Conservation (phyloP, 202 grass and related monocot genomes). For the Panicum hallii region DNA sequence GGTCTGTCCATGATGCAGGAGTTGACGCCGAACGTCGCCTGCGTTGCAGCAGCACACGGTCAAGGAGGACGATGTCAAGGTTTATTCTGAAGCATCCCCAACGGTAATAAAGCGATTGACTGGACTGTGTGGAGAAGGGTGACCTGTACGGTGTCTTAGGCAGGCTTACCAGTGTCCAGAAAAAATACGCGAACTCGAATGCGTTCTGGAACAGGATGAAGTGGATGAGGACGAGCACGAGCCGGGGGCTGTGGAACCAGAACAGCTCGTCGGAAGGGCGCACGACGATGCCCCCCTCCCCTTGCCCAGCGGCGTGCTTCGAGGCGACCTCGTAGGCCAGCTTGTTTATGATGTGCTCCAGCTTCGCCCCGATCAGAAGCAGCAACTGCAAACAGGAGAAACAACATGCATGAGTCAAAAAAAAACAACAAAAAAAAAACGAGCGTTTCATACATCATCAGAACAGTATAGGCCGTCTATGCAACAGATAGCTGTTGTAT, state of each 20-base stretch:
- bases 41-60: neutral
- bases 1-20: slow-evolving; percentile 70
- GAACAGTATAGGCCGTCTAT: neutral
- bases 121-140: neutral
- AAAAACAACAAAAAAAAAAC: neutral
- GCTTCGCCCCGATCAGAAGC: slow-evolving; percentile 69
- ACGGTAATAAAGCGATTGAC: neutral
- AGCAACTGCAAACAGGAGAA: slow-evolving; percentile 54
- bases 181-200: slow-evolving; percentile 72
- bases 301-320: slow-evolving; percentile 47
- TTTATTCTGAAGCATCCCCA: neutral
- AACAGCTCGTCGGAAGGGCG: slow-evolving; percentile 65
- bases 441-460: neutral
- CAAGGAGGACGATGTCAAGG: neutral
- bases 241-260: slow-evolving; percentile 70
- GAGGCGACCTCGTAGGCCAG: slow-evolving; percentile 68
- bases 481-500: neutral
- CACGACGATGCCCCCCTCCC: slow-evolving; percentile 47
- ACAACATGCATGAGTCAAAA: neutral
- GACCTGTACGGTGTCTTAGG: neutral
- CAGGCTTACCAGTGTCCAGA: slow-evolving; percentile 69
- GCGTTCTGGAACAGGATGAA: slow-evolving; percentile 92
- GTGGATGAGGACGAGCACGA: slow-evolving; percentile 71
- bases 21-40: slow-evolving; percentile 57
- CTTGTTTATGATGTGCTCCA: slow-evolving; percentile 83